These are phyloP conservation scores for Viola odorata DNA, from an alignment of 345 rosid species.

Conservation along the genomic window DNA sequence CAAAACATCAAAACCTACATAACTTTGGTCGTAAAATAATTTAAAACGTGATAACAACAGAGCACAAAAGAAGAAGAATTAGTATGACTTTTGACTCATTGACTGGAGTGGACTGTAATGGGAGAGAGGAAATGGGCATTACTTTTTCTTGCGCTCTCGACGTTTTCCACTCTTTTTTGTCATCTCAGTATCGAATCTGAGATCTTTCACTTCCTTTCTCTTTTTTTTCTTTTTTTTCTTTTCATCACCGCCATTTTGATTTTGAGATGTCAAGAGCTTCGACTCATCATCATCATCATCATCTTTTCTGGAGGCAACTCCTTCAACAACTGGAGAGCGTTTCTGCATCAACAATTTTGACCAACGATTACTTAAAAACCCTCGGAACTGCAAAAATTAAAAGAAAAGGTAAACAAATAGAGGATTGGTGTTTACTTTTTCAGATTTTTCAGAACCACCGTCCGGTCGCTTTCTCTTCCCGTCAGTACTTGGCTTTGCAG, in stretches of 20 bases:
- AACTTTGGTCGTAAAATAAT: too few species aligned
- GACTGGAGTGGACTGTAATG: not conserved
- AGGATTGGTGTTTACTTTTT: too few species aligned
- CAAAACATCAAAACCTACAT: not conserved
- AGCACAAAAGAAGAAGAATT: too few species aligned
- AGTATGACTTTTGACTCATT: too few species aligned
- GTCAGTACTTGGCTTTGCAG: constrained; percentile 12
- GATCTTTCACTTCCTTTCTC: constrained; percentile 57
- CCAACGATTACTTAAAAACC: not conserved
- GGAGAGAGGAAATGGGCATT: constrained; percentile 4
- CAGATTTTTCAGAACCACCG: constrained; percentile 8
- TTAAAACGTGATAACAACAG: too few species aligned
- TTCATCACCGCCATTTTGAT: constrained; percentile 13
- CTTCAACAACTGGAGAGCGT: constrained; percentile 2
- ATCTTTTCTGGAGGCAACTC: not conserved
- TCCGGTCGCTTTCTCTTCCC: constrained; percentile 17
- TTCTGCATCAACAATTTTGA: constrained; percentile 15
- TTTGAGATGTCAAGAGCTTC: not conserved
- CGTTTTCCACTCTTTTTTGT: constrained; percentile 39
- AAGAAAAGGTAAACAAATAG: too few species aligned
- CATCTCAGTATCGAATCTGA: constrained; percentile 47
- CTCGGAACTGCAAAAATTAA: not conserved
- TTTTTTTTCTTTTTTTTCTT: constrained; percentile 67
- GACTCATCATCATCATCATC: not conserved
- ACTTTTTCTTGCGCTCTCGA: constrained; percentile 68